Evolutionary conservation across 345 rosid genomes (phyloP).

Genomic region (Cardamine resedifolia): DNA sequence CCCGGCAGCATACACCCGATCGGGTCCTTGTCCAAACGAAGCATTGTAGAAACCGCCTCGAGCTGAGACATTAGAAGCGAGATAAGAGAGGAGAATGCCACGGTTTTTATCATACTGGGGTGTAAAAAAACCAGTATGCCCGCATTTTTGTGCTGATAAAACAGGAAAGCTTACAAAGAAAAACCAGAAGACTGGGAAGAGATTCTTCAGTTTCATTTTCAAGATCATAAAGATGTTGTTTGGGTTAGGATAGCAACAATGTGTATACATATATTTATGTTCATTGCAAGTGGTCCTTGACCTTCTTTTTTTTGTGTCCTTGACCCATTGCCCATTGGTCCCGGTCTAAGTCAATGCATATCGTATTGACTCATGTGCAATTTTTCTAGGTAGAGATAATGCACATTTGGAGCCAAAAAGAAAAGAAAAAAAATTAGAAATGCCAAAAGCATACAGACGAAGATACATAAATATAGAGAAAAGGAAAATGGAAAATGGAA

Average conservation of each 20-base stretch:
- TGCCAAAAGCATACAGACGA: not conserved
- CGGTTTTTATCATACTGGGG: constrained; percentile 27
- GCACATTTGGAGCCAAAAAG: not conserved
- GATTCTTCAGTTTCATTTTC: constrained; percentile 2
- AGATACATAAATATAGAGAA: too few species aligned
- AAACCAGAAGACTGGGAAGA: not conserved
- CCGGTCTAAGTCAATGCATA: not conserved
- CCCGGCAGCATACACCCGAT: constrained; percentile 6
- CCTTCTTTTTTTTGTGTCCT: not conserved
- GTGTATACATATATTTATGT: not conserved
- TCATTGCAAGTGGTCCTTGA: not conserved
- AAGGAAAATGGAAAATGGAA: not conserved
- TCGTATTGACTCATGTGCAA: not conserved
- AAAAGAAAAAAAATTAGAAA: not conserved
- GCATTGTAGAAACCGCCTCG: not conserved
- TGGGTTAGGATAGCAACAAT: not conserved
- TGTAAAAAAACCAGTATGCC: not conserved
- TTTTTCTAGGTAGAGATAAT: not conserved
- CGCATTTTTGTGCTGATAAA: too few species aligned
- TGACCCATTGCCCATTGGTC: not conserved
- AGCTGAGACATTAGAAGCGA: constrained; percentile 20
- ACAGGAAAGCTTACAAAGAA: not conserved
- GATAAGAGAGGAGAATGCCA: constrained; percentile 29
- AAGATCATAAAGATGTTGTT: not conserved
- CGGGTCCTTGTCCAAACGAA: constrained; percentile 18